Conservation (phyloP, 176 grass and related monocot species). For the Thalia dealbata region DNA sequence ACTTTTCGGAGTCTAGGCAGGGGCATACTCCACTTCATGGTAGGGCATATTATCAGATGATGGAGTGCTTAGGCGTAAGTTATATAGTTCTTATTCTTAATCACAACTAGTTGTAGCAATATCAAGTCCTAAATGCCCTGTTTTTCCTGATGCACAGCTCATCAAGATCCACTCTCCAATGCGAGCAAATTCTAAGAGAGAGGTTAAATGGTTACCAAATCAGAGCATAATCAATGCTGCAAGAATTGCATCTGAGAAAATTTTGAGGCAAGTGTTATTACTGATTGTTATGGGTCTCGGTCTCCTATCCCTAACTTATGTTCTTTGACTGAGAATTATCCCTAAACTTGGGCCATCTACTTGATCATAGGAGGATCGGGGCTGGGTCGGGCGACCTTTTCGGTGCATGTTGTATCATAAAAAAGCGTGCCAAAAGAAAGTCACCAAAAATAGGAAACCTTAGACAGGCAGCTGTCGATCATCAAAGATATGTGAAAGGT, state of each 20-base stretch:
- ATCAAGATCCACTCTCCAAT: conserved; percentile 95
- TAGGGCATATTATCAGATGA: conserved; percentile 98
- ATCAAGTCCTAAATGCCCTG: conserved; percentile 1
- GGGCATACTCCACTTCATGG: conserved; percentile 88
- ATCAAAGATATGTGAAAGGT: conserved; percentile 50
- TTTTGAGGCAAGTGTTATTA: conserved; percentile 52
- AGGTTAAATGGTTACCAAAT: conserved; percentile 50
- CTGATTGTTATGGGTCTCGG: background rate
- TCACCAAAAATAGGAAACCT: conserved; percentile 29
- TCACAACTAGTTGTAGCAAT: background rate
- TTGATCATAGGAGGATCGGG: conserved; percentile 48
- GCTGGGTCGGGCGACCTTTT: conserved; percentile 44
- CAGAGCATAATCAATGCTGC: conserved; percentile 49
- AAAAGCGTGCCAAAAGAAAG: conserved; percentile 36
- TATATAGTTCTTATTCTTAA: background rate
- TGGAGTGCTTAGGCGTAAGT: conserved; percentile 97
- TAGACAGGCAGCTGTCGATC: conserved; percentile 42
- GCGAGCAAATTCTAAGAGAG: conserved; percentile 60
- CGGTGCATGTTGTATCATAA: conserved; percentile 53
- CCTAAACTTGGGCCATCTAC: background rate
- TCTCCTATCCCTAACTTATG: background rate
- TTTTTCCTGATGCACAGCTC: conserved; percentile 35
- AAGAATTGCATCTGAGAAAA: conserved; percentile 71
- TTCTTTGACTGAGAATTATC: background rate
- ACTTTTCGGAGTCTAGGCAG: conserved; percentile 88